These are phyloP conservation scores for Fusarium abutilonis DNA, from an alignment of 2,329 filamentous ascomycete species.

Conservation along the genomic window DNA sequence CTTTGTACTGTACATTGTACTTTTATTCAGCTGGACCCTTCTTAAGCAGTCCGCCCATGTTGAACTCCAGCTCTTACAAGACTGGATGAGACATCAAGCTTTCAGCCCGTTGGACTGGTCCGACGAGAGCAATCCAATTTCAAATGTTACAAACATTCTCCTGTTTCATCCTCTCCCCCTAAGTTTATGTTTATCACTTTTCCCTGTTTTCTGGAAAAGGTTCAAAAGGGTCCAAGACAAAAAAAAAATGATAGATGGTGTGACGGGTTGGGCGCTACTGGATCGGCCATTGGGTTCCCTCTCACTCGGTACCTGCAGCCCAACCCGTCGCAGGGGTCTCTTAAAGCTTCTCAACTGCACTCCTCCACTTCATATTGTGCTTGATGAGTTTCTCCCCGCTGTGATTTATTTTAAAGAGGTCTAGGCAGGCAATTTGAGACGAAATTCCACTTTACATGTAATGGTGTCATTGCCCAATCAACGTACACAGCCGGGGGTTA, in stretches of 20 bases:
- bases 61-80: constrained; percentile 20
- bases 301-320: constrained; percentile 41
- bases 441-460: constrained; percentile 25
- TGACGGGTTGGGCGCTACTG: constrained; percentile 31
- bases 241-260: constrained; percentile 20
- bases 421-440: constrained; percentile 9
- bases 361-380: constrained; percentile 25
- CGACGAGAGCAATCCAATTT: constrained; percentile 27
- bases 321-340: constrained; percentile 34
- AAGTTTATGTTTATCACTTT: constrained; percentile 2
- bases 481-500: constrained; percentile 3
- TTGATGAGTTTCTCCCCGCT: constrained; percentile 16
- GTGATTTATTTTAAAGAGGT: constrained; percentile 16
- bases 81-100: constrained; percentile 23
- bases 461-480: constrained; percentile 17
- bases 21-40: constrained; percentile 16
- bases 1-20: constrained; percentile 25
- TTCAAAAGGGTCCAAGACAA: constrained; percentile 25
- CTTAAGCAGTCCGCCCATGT: constrained; percentile 22
- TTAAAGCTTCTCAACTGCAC: constrained; percentile 16
- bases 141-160: constrained; percentile 16
- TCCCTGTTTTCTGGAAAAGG: constrained; percentile 21
- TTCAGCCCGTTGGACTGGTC: constrained; percentile 23
- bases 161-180: constrained; percentile 14
- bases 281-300: constrained; percentile 37